Evolutionary conservation across 1,284 basidiomycete genomes (phyloP), one percentile per base, ranked within the genome.

Genomic region (Cerrena zonata): DNA sequence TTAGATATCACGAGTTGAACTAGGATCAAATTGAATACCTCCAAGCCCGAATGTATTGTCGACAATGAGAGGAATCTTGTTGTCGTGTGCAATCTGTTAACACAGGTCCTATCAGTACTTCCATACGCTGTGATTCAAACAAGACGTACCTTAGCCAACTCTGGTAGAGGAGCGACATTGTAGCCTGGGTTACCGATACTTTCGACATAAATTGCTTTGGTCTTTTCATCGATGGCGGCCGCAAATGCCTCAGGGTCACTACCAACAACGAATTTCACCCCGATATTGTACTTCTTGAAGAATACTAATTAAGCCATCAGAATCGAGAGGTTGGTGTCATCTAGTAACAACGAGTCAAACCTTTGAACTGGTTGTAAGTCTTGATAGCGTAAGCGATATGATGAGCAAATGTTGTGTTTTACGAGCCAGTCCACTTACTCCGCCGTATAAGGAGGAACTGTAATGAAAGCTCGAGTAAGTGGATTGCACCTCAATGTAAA

Each of bases 1-100:
- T 56, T 34, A 39, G 55, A 24, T 40, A 26, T 52, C 13, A 47
- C 38, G 10, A 22, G 2, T 2, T 18, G 1, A 25, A 3, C 12
- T 5, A 38, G 42, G 40, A 25, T 24, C 22, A 13, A 21, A 12
- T 13, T 50, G 68, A 44, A 60, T 34, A 75, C 83, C 86, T 59
- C 86, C 90, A 67, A 90, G 85, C 55, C 91, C 91, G 59, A 94
- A 93, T 0, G 91, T 94, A 69, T 94, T 94, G 67, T 94, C 92
- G 0, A 94, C 91, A 24, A 93, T 81, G 39, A 93, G 69, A 0
- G 90, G 91, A 27, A 93, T 83, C 0, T 78, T 77, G 56, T 86
- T 68, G 49, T 81, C 79, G 62, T 93, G 89, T 0, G 91, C 91
- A 30, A 70, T 58, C 68, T 69, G 15, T 3, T 7, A 34, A 34